A percentile compares a stretch with the other conserved stretches of the same genome.
phyloP scores from a whole-genome alignment of 345 rosid genomes.

The Sonneratia alba region DNA sequence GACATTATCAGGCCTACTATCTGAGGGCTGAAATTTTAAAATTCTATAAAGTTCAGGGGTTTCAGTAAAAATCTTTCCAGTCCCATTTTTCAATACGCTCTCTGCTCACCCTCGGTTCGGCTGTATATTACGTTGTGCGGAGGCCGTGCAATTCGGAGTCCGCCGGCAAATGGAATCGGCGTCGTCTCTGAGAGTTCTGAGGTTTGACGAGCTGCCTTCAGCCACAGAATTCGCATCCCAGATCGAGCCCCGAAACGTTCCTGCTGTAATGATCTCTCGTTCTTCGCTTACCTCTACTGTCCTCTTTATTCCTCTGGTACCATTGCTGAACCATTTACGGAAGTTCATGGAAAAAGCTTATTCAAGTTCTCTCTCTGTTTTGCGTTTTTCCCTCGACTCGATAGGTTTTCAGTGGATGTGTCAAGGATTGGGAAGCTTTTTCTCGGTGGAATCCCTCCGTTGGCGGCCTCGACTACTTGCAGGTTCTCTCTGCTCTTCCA shows the following conservation, averaged over 20 bases:
- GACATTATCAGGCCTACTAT: too few relatives aligned
- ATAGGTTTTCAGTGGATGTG: slow-evolving; percentile 56
- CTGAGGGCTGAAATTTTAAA: too few relatives aligned
- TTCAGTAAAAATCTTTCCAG: too few relatives aligned
- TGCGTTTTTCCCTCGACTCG: neutral
- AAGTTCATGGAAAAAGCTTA: neutral
- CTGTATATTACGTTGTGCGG: neutral
- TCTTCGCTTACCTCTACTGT: neutral
- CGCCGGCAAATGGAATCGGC: slow-evolving; percentile 3
- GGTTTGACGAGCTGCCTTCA: slow-evolving; percentile 41
- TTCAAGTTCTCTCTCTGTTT: neutral
- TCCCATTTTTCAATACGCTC: neutral
- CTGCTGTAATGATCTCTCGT: slow-evolving; percentile 34
- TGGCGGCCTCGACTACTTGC: slow-evolving; percentile 69
- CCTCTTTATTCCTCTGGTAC: neutral
- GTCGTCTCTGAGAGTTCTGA: slow-evolving; percentile 23
- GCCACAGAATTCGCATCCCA: slow-evolving; percentile 40
- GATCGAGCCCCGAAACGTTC: slow-evolving; percentile 59
- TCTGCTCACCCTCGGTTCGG: neutral
- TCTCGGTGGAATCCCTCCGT: slow-evolving; percentile 56
- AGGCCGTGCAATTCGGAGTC: neutral
- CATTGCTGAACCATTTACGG: neutral
- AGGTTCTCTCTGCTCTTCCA: slow-evolving; percentile 29
- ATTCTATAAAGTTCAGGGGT: too few relatives aligned
- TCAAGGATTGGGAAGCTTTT: slow-evolving; percentile 56